phyloP scores from a whole-genome alignment of 208 protist genomes.

The Tritrichomonas foetus region DNA sequence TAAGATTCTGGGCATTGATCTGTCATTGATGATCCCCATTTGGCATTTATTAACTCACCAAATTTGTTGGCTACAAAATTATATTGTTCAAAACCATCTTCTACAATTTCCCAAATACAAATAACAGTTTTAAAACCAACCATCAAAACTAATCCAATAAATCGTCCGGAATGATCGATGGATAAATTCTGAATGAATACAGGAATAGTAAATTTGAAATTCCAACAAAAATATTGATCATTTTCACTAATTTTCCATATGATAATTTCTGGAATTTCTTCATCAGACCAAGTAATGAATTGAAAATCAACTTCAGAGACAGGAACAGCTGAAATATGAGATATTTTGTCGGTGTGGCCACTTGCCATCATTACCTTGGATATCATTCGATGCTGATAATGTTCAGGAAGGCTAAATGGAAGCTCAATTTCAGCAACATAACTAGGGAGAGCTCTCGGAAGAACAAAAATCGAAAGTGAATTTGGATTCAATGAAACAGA shows the following conservation, averaged over 20 bases:
- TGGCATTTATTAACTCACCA: not conserved
- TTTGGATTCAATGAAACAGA: not conserved
- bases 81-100: not conserved
- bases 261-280: not conserved
- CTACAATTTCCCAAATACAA: not conserved
- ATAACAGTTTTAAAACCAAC: not conserved
- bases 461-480: not conserved
- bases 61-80: not conserved
- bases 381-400: not conserved
- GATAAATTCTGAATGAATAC: not conserved
- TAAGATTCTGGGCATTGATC: not conserved
- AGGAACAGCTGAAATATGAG: not conserved
- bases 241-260: not conserved
- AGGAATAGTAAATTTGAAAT: not conserved
- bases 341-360: not conserved
- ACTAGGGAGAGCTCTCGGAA: not conserved
- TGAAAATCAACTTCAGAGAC: too few species aligned
- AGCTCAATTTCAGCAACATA: not conserved
- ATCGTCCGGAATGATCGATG: not conserved
- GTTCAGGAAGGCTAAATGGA: not conserved
- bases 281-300: constrained; percentile 30
- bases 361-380: not conserved
- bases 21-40: not conserved
- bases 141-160: not conserved
- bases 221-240: not conserved